phyloP scores from a whole-genome alignment of 345 rosid species.

The Euphorbia tirucalli region DNA sequence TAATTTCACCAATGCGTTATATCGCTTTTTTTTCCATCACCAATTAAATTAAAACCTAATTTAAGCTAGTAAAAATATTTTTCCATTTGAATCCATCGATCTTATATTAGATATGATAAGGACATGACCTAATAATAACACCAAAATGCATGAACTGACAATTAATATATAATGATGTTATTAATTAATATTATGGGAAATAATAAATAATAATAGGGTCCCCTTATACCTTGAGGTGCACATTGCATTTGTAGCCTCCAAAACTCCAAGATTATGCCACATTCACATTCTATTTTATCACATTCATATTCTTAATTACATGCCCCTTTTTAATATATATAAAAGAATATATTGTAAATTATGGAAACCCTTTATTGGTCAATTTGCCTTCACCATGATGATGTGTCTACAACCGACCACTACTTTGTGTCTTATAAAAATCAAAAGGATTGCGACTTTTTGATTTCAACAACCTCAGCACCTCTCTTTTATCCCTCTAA shows the following conservation, averaged over 20 bases:
- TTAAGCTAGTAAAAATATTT: no score
- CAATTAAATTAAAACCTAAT: no score
- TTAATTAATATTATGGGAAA: no score
- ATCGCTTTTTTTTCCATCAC: no score
- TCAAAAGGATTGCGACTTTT: background rate
- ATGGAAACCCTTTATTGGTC: background rate
- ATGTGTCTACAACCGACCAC: background rate
- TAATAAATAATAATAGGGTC: background rate
- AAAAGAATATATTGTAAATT: background rate
- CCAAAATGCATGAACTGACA: background rate
- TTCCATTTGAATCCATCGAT: no score
- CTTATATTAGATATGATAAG: background rate
- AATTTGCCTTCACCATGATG: background rate
- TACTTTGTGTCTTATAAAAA: background rate
- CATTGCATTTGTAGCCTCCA: slow-evolving; percentile 3
- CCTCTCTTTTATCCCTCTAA: no score
- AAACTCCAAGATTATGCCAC: background rate
- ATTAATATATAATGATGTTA: background rate
- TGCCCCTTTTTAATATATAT: background rate
- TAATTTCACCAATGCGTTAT: no score
- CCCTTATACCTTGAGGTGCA: no score
- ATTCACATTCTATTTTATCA: no score
- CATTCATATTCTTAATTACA: no score
- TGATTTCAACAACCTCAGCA: no score
- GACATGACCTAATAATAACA: background rate